Percentiles rank a stretch among this genome's conserved stretches.
Conservation (phyloP, 2,329 filamentous ascomycete genomes). For the Paracamarosporium sp. region DNA sequence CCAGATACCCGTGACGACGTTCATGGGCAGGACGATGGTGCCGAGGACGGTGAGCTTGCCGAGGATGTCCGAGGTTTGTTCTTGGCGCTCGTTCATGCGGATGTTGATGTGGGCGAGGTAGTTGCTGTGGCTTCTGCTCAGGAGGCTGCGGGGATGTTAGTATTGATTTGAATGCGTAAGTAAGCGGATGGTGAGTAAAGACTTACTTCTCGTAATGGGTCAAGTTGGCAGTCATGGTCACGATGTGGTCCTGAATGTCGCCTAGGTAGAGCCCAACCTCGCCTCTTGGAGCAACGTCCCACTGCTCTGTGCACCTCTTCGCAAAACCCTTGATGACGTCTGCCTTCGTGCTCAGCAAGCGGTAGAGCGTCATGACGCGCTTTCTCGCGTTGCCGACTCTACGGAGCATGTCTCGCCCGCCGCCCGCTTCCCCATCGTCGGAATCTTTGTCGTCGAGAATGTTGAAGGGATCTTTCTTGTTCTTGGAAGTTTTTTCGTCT, state of each 20-base stretch:
- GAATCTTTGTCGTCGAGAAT: conserved; percentile 42
- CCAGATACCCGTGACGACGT: conserved; percentile 98
- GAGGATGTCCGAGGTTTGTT: conserved; percentile 93
- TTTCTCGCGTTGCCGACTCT: conserved; percentile 94
- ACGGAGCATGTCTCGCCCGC: conserved; percentile 82
- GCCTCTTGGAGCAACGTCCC: conserved; percentile 91
- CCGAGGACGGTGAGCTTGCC: conserved; percentile 94
- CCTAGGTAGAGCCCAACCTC: conserved; percentile 98
- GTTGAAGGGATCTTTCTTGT: conserved; percentile 32
- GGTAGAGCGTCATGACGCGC: conserved; percentile 95
- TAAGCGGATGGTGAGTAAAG: not conserved
- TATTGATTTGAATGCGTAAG: not conserved
- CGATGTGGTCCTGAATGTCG: conserved; percentile 98
- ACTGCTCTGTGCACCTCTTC: conserved; percentile 97
- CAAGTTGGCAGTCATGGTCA: conserved; percentile 97
- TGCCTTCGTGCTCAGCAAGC: conserved; percentile 93
- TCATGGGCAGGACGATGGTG: conserved; percentile 98
- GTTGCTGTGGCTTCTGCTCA: conserved; percentile 90
- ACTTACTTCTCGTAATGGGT: conserved; percentile 94
- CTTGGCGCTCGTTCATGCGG: conserved; percentile 96
- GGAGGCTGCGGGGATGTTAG: conserved; percentile 64
- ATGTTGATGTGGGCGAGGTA: conserved; percentile 99
- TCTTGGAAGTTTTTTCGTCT: conserved; percentile 51
- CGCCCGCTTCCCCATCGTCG: conserved; percentile 54
- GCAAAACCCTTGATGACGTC: conserved; percentile 99